Evolutionary conservation across 352 stramenopile genomes (phyloP).

Genomic region (Blastocystis sp.): DNA sequence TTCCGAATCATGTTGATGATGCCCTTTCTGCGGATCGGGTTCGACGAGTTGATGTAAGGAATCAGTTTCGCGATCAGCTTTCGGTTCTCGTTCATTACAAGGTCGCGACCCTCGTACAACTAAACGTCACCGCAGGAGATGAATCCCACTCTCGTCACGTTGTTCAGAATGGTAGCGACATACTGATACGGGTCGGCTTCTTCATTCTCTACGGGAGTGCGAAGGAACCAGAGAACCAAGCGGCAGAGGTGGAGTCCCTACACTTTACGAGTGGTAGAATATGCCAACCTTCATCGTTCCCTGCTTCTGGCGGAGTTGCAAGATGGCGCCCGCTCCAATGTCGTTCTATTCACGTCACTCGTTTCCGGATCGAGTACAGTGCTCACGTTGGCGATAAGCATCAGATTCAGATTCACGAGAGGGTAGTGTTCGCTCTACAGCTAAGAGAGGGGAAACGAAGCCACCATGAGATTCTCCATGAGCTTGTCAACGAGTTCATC

Average conservation of each 20-base stretch:
- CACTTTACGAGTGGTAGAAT: not conserved
- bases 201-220: constrained; percentile 20
- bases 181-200: constrained; percentile 60
- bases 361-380: not conserved
- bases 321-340: constrained; percentile 47
- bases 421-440: constrained; percentile 24
- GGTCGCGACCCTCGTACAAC: constrained; percentile 43
- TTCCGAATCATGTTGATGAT: constrained; percentile 65
- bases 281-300: constrained; percentile 22
- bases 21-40: constrained; percentile 45
- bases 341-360: constrained; percentile 8
- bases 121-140: not conserved
- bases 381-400: constrained; percentile 48
- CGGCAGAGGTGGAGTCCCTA: constrained; percentile 48
- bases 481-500: constrained; percentile 56
- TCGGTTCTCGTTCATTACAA: constrained; percentile 62
- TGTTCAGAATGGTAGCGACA: constrained; percentile 37
- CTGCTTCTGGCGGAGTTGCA: constrained; percentile 44
- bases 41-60: constrained; percentile 46
- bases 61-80: constrained; percentile 57
- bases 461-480: constrained; percentile 56
- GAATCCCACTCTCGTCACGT: constrained; percentile 5
- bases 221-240: constrained; percentile 53
- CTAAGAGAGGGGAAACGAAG: not conserved
- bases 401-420: constrained; percentile 52